phyloP scores from a whole-genome alignment of 148 eudicot genomes.

The Rhododendron ferrugineum region DNA sequence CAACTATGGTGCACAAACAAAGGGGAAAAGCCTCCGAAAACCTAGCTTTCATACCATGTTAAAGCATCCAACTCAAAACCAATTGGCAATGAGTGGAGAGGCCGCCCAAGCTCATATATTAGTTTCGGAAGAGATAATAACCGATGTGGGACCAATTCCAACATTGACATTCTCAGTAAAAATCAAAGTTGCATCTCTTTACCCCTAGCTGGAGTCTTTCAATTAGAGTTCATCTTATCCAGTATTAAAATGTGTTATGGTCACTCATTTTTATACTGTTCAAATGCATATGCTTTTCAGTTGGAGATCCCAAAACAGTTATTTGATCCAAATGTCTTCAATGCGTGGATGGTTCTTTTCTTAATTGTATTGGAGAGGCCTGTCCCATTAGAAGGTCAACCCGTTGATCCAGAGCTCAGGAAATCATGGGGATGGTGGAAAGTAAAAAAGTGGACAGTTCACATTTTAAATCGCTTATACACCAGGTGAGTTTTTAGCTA shows the following conservation, averaged over 20 bases:
- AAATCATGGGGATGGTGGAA: conserved; percentile 99
- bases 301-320: conserved; percentile 94
- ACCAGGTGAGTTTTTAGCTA: conserved; percentile 56
- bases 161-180: neutral
- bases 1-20: no score
- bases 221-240: neutral
- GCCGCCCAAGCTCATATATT: neutral
- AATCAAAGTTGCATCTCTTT: neutral
- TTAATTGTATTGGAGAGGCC: conserved; percentile 91
- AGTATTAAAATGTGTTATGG: neutral
- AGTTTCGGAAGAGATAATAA: neutral
- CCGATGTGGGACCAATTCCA: neutral
- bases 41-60: neutral
- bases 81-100: neutral
- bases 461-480: conserved; percentile 89
- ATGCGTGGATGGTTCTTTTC: conserved; percentile 97
- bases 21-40: no score
- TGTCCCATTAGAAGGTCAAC: conserved; percentile 93
- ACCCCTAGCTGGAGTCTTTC: neutral
- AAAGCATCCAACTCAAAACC: neutral
- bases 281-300: conserved; percentile 27
- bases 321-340: conserved; percentile 78
- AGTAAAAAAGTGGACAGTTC: conserved; percentile 98
- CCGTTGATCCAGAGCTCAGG: conserved; percentile 77
- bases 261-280: neutral